Evolutionary conservation across 2,329 filamentous ascomycete genomes (phyloP), one percentile per base, ranked within the genome.

Genomic region (Graphium sp.): DNA sequence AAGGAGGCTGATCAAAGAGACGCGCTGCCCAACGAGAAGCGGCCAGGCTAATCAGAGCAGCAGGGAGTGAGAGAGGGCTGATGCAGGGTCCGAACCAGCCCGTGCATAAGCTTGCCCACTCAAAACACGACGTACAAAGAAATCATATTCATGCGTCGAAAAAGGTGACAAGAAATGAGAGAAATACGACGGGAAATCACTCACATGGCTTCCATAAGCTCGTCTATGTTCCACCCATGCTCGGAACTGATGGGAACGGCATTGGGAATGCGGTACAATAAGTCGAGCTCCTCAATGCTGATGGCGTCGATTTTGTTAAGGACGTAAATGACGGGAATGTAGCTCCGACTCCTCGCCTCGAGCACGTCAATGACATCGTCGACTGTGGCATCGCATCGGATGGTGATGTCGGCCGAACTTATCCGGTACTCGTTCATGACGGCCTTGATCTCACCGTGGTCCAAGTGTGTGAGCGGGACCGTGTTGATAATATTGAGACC

Each of bases 261-360:
- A 49, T 95, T 92, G 27, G 89, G 89, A 40, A 98, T 98, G 23
- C 87, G 76, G 57, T 98, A 95, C 17, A 98, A 65, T 35, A 98
- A 60, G 54, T 98, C 89, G 35, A 98, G 66, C 55, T 98, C 89
- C 55, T 98, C 87, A 41, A 98, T 95, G 29, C 82, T 87, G 50
- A 98, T 95, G 31, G 85, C 74, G 55, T 98, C 89, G 41, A 98
- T 98, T 63, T 98, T 98, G 69, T 98, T 98, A 44, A 98, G 66
- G 23, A 91, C 89, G 57, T 98, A 98, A 31, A 98, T 82, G 38
- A 95, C 89, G n/a, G 89, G 89, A 39, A 98, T 95, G 51, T 98
- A 98, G 49, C 81, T 84, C 53, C 89, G 71, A 49, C 78, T 83
- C 63, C 82, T 93, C 26, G 87, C 87, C 53, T 98, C 89, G 25